Base-by-base conservation (phyloP, 2,329 filamentous ascomycete species). In the Calonectria pteridis region DNA sequence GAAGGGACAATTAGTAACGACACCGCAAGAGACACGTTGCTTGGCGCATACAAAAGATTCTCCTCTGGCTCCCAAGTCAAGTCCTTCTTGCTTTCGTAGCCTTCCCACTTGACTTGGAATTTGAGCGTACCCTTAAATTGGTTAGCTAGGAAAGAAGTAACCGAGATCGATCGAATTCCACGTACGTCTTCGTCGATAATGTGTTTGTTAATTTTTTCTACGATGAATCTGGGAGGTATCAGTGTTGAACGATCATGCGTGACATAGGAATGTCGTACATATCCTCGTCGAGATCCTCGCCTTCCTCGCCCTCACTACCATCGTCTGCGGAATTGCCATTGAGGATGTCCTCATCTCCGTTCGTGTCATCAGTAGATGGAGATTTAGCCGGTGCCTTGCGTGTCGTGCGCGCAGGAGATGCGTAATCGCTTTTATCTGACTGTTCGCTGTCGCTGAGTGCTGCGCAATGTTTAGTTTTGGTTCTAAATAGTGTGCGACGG, bases 81-180 rank as follows among this genome's bases (percentile, higher is more conserved):
- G 77, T 97, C 94, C 0, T 86, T 83, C 74, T 92, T 91, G 74
- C 92, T 90, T 0, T 94, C 91, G 75, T 93, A 97, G 4, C 94
- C 94, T 76, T 94, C 91, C 94, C 94, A 97, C 80, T 96, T 95
- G 43, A 97, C 93, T 66, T 93, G 88, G 80, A 93, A 95, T 59
- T 88, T 88, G 0, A 92, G 79, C 6, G 83, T 82, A 26, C 89
- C 90, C 85, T 91, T 73, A 13, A 11, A 13, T 18, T 4, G 16
- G 5, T 37, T 80, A 53, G 78, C 55, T 31, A 5, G 43, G 11
- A 16, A n/a, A 29, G 26, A 11, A 13, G 16, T 4, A 28, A 18
- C 14, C 4, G 18, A 46, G 50, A 4, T 20, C 53, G 50, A 11
- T 6, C 18, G 1, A 33, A 28, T 0, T 59, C 20, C 18, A 80